Evolutionary conservation across 23 red algal genomes (phyloP).

Genomic region (Agarophyton chilense): DNA sequence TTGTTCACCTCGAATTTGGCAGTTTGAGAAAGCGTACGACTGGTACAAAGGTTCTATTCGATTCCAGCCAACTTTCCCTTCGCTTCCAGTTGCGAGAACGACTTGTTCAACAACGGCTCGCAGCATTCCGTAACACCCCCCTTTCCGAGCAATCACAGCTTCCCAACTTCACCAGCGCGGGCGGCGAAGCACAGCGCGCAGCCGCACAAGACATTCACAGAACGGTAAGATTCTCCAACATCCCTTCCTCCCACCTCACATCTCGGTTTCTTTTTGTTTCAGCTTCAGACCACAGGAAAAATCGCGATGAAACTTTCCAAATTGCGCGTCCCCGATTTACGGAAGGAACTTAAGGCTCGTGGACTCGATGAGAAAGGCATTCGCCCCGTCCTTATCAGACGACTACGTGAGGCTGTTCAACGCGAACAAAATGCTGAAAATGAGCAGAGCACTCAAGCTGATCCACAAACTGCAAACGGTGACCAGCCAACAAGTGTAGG

Average conservation of each 20-base stretch:
- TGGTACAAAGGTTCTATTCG: too few species aligned
- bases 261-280: background rate
- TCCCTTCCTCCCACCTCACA: background rate
- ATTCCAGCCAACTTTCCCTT: too few species aligned
- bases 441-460: background rate
- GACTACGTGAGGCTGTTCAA: slow-evolving; percentile 58
- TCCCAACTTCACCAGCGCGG: too few species aligned
- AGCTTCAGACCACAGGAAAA: background rate
- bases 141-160: too few species aligned
- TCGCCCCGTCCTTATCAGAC: slow-evolving; percentile 61
- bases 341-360: slow-evolving; percentile 62
- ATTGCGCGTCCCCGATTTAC: slow-evolving; percentile 74
- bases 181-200: too few species aligned
- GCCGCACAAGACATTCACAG: background rate
- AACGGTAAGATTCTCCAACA: background rate
- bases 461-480: background rate
- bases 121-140: too few species aligned
- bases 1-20: too few species aligned
- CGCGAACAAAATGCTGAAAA: background rate
- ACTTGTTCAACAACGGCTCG: too few species aligned
- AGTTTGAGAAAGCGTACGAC: too few species aligned
- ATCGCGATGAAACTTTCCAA: slow-evolving; percentile 72
- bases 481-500: background rate
- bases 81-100: too few species aligned
- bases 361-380: slow-evolving; percentile 60